Base-by-base conservation (phyloP, 139 green algal species). In the Haematococcus lacustris region DNA sequence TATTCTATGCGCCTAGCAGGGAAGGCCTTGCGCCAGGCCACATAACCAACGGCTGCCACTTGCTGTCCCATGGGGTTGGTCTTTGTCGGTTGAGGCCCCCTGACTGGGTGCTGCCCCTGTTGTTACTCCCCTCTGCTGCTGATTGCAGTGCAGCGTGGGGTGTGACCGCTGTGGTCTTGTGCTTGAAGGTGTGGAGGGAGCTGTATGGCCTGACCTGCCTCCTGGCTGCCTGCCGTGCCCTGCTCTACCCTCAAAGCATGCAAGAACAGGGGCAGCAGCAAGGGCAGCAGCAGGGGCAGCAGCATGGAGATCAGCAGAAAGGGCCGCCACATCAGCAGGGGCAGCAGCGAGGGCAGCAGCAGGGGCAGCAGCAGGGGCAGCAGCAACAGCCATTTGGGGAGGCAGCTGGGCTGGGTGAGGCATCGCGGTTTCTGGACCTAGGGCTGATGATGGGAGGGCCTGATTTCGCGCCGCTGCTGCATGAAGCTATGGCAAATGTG, bases 381-480 rank as follows among this genome's bases (percentile, higher is more conserved):
- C 6, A 30, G 33, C 39, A n/a, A n/a, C 23, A 33, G 41, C 32
- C 21, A 13, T 66, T 34, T 65, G 70, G 61, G 38, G 34, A 28
- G 41, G 69, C 43, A 2, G 78, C 79, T 41, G 23, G 40, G n/a
- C 30, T 25, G 60, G n/a, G n/a, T n/a, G 23, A 40, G 60, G 30
- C n/a, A 67, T n/a, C 51, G 47, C 3, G 40, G 93, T 65, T 73
- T 78, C 5, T 96, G 38, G 92, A 97, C 68, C 73, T 95, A 53
- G 92, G 79, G 1, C 81, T 85, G 1, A 87, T 97, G 70, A 93
- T 97, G 90, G 92, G 92, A 0, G 91, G 91, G 0, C 84, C 79
- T 0, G 26, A 67, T 67, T 74, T 92, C 59, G 73, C 82, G 37
- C 40, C 33, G 0, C 7, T 70, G 30, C 51, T 95, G 17, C 73